Evolutionary conservation across 495 filamentous ascomycete species (phyloP).

Genomic region (Melanomma pulvis-pyrius): DNA sequence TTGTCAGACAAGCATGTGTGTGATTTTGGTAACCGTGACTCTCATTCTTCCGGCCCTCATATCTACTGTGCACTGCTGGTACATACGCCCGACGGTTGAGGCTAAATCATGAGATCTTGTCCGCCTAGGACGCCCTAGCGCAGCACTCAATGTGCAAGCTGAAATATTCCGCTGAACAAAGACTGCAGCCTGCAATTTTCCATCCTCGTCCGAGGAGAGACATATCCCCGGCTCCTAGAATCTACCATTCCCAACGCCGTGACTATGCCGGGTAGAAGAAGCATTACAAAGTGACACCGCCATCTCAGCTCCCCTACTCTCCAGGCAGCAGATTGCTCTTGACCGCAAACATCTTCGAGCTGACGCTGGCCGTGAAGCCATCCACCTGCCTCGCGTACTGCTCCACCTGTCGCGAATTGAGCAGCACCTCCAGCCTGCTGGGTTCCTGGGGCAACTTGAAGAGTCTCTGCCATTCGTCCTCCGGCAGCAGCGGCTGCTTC

Average conservation of each 20-base stretch:
- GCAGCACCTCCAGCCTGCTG: conserved; percentile 83
- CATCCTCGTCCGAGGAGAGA: neutral
- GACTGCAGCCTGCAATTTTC: neutral
- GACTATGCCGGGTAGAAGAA: conserved; percentile 34
- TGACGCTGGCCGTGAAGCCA: conserved; percentile 88
- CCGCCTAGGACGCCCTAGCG: neutral
- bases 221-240: neutral
- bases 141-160: neutral
- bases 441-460: conserved; percentile 98
- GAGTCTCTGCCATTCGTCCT: conserved; percentile 96
- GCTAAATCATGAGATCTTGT: neutral
- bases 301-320: conserved; percentile 32
- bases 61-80: too few species aligned
- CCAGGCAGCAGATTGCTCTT: conserved; percentile 62
- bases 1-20: conserved; percentile 4
- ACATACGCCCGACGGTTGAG: too few species aligned
- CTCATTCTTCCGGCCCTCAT: neutral
- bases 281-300: conserved; percentile 10
- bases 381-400: conserved; percentile 98
- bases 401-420: conserved; percentile 94
- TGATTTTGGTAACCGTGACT: neutral
- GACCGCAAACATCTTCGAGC: conserved; percentile 97
- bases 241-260: conserved; percentile 31
- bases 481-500: conserved; percentile 86
- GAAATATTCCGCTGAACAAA: neutral